Evolutionary conservation across 495 filamentous ascomycete species (phyloP).

Genomic region (Aspergillus mulundensis): DNA sequence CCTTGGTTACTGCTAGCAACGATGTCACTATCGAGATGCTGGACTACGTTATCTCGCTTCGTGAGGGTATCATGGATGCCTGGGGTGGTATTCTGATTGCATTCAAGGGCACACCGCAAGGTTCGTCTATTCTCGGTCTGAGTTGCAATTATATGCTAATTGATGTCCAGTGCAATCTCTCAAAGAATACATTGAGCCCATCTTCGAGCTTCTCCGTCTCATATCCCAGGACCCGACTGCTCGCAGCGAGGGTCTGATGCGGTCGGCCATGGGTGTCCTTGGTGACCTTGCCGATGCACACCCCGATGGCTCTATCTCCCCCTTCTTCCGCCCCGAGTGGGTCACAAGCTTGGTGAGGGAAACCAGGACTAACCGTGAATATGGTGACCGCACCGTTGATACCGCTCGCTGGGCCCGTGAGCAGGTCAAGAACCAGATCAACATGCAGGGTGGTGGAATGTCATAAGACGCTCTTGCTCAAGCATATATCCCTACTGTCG

Average conservation of each 20-base stretch:
- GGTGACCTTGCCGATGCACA: conserved; percentile 94
- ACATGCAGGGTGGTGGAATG: conserved; percentile 37
- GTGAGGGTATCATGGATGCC: conserved; percentile 98
- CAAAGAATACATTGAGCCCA: conserved; percentile 72
- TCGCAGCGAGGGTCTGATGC: conserved; percentile 84
- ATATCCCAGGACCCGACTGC: conserved; percentile 71
- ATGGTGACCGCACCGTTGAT: conserved; percentile 75
- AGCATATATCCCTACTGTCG: conserved; percentile 4
- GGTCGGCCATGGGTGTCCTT: conserved; percentile 92
- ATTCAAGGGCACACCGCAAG: conserved; percentile 65
- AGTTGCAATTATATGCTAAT: conserved; percentile 24
- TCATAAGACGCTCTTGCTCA: conserved; percentile 24
- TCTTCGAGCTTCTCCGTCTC: conserved; percentile 83
- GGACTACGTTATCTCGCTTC: conserved; percentile 89
- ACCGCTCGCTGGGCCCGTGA: conserved; percentile 97
- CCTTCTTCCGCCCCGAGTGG: conserved; percentile 88
- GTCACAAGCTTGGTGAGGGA: conserved; percentile 82
- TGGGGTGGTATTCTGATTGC: conserved; percentile 95
- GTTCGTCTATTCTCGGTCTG: conserved; percentile 16
- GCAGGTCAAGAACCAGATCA: conserved; percentile 89
- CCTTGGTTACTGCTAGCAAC: conserved; percentile 64
- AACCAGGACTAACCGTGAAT: conserved; percentile 78
- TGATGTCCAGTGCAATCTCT: conserved; percentile 57
- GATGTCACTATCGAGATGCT: conserved; percentile 84
- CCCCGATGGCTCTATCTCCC: conserved; percentile 79